These are phyloP conservation scores for Phoenix dactylifera DNA, from an alignment of 176 grass and related monocot species.

Conservation along the genomic window DNA sequence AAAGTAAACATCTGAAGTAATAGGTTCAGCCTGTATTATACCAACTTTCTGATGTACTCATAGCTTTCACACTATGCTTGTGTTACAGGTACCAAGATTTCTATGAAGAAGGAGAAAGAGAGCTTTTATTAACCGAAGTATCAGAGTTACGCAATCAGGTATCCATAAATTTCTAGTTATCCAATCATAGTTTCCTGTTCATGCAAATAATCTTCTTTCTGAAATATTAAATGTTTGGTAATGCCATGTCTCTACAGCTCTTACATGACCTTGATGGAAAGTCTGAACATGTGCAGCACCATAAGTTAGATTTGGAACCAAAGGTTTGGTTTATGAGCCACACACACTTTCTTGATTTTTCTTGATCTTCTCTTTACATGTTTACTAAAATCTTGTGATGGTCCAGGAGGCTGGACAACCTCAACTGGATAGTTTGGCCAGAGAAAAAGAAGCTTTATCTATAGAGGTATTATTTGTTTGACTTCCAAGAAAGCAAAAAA, in stretches of 20 bases:
- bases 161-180: background rate
- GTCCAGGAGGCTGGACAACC: constrained; percentile 35
- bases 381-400: constrained; percentile 9
- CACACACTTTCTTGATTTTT: background rate
- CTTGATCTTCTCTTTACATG: background rate
- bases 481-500: too few species aligned
- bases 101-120: constrained; percentile 66
- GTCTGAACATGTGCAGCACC: constrained; percentile 35
- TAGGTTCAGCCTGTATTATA: too few species aligned
- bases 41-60: background rate
- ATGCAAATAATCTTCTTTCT: too few species aligned
- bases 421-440: constrained; percentile 10
- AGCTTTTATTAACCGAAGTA: constrained; percentile 70
- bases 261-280: constrained; percentile 50
- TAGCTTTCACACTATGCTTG: constrained; percentile 1
- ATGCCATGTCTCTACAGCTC: constrained; percentile 38
- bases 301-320: constrained; percentile 19
- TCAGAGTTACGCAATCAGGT: constrained; percentile 74
- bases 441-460: constrained; percentile 41
- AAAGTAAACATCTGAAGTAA: constrained; percentile 29
- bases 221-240: too few species aligned
- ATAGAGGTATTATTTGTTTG: constrained; percentile 38
- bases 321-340: constrained; percentile 32
- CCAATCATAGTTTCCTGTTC: background rate
- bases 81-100: constrained; percentile 62